Conservation (phyloP, 129 eudicot species). For the Solidago caesia region DNA sequence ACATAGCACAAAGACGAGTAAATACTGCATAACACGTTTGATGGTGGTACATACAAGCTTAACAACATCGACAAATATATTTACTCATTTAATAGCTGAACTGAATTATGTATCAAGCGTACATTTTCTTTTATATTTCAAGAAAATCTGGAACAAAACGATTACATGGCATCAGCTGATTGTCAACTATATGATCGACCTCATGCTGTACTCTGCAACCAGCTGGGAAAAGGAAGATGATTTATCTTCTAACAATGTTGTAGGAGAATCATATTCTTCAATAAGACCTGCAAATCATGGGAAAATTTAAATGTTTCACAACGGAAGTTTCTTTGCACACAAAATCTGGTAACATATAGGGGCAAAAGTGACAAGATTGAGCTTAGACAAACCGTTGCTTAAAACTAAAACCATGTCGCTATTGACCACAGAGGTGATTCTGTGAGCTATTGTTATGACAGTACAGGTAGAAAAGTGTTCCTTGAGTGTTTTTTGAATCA, state of each 20-base stretch:
- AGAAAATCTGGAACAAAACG: no score
- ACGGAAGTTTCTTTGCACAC: not conserved
- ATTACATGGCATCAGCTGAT: no score
- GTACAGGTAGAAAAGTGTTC: constrained; percentile 24
- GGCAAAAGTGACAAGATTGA: constrained; percentile 9
- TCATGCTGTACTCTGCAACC: constrained; percentile 10
- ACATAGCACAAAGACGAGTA: no score
- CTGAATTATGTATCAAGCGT: no score
- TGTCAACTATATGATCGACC: not conserved
- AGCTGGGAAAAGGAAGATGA: constrained; percentile 10
- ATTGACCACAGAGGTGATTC: constrained; percentile 31
- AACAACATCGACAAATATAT: no score
- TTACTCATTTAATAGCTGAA: no score
- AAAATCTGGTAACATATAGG: not conserved
- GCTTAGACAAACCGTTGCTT: constrained; percentile 23
- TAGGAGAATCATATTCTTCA: constrained; percentile 29
- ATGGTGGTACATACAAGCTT: no score
- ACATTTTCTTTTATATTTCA: no score
- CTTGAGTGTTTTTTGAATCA: constrained; percentile 24
- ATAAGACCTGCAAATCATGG: constrained; percentile 9
- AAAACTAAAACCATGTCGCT: constrained; percentile 27
- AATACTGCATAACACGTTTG: no score
- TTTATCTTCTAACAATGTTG: not conserved
- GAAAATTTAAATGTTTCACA: not conserved
- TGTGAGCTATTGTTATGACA: constrained; percentile 22